These are phyloP conservation scores for Rhododendron molle DNA, from an alignment of 148 eudicot genomes.

Conservation along the genomic window DNA sequence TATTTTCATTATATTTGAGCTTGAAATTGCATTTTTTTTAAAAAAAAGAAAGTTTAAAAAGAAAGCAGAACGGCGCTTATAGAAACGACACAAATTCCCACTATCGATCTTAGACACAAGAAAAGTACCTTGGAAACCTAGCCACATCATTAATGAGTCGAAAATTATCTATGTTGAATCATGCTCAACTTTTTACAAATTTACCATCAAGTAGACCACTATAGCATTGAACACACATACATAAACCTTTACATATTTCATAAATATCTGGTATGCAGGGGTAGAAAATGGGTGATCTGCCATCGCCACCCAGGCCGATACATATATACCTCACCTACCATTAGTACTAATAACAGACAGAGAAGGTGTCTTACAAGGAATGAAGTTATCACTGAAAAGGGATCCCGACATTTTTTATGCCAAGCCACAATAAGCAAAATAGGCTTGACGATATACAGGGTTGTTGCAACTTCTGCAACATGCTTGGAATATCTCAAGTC, in stretches of 20 bases:
- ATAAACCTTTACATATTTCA: neutral
- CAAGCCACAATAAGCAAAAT: neutral
- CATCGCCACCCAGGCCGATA: neutral
- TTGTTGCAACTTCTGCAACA: neutral
- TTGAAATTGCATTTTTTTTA: too few species aligned
- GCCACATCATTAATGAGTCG: neutral
- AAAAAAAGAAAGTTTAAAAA: too few species aligned
- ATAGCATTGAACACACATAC: neutral
- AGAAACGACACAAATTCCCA: too few species aligned
- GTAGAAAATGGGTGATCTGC: neutral
- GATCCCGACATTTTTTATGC: neutral
- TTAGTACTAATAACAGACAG: neutral
- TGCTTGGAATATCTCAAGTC: neutral
- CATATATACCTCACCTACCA: neutral
- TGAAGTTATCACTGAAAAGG: neutral
- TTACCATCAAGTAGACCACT: neutral
- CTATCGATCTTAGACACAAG: neutral
- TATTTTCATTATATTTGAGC: too few species aligned
- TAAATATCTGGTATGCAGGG: neutral
- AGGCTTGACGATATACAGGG: neutral
- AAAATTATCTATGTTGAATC: neutral
- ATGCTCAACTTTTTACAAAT: neutral
- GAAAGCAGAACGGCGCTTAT: too few species aligned
- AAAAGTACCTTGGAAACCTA: neutral
- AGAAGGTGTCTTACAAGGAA: neutral